Evolutionary conservation across 257 asterid species (phyloP), one percentile per base, ranked within the genome.

Genomic region (Solanum peruvianum): DNA sequence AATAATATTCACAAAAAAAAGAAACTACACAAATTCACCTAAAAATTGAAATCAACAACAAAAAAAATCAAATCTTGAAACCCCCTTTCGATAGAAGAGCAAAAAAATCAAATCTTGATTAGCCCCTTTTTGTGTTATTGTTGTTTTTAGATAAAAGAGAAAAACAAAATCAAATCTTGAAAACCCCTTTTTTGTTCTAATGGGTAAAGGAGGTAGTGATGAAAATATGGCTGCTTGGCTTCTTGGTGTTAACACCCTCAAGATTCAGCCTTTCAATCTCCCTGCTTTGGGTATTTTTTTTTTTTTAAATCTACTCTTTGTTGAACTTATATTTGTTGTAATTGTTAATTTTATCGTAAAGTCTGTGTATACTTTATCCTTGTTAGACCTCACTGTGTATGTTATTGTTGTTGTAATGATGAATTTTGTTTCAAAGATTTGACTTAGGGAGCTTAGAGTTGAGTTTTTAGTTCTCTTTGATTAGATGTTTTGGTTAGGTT

Each of bases 221-320:
- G 98, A 91, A 87, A 97, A 94, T 89, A 94, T 95, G 98, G 99
- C 98, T 62, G 98, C 99, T 88, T 97, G 99, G 98, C 99, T 96
- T 87, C 90, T 96, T 52, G 98, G 97, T 41, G 92, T 93, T 76
- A 91, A 94, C 90, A 92, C 92, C 60, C 93, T 96, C 91, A 94
- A 94, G 91, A 94, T 96, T 91, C 98, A 86, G 62, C 98, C 99
- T 87, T 95, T 95, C 83, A 90, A 86, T 82, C 99, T 96, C 86
- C 98, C 95, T 87, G 91, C 96, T 87, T 93, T 96, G 35, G 98
- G 99, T 96, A 89, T 5, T 70, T 4, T 27, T 33, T 70, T 4
- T 27, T 33, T 33, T 56, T 67, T 1, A 5, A 6, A 6, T 14
- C 15, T 45, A 11, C 4, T 29, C 1, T 5, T 4, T 14, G 8